Evolutionary conservation across 305 asterid genomes (phyloP).

Genomic region (Fraxinus dipetala): DNA sequence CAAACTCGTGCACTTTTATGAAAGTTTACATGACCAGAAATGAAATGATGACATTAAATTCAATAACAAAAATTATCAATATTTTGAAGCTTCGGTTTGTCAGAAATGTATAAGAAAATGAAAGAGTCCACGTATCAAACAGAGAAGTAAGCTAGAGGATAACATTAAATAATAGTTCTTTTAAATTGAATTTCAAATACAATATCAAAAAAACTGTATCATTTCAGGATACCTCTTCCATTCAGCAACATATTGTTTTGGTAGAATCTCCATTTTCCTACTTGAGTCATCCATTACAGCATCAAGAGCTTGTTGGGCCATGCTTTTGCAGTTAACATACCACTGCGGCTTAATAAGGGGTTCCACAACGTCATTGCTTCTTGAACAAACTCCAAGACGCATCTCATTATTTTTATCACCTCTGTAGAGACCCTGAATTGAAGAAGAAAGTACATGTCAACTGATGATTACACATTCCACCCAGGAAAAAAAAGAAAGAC

Average conservation of each 20-base stretch:
- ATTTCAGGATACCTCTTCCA: constrained; percentile 51
- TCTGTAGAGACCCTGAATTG: constrained; percentile 50
- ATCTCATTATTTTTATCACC: constrained; percentile 73
- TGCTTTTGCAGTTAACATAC: constrained; percentile 61
- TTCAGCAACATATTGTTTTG: constrained; percentile 85
- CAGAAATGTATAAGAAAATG: neutral
- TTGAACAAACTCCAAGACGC: constrained; percentile 91
- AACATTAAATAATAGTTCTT: neutral
- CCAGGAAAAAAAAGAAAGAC: neutral
- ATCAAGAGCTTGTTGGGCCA: constrained; percentile 68
- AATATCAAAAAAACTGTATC: neutral
- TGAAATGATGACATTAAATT: constrained; percentile 12
- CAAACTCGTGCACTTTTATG: neutral
- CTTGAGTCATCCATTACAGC: constrained; percentile 49
- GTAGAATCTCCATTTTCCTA: constrained; percentile 68
- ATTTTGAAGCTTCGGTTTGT: neutral
- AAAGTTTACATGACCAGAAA: neutral
- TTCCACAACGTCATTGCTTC: constrained; percentile 85
- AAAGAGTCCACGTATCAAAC: constrained; percentile 1
- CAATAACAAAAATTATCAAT: neutral
- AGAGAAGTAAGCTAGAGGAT: neutral
- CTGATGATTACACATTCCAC: neutral
- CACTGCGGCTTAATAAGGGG: constrained; percentile 95
- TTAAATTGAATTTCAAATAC: neutral
- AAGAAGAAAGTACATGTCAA: neutral